Percentiles rank a stretch among this genome's conserved stretches.
These are phyloP conservation scores for Wickerhamiella sergipiensis DNA, from an alignment of 805 yeast species.

Conservation along the genomic window DNA sequence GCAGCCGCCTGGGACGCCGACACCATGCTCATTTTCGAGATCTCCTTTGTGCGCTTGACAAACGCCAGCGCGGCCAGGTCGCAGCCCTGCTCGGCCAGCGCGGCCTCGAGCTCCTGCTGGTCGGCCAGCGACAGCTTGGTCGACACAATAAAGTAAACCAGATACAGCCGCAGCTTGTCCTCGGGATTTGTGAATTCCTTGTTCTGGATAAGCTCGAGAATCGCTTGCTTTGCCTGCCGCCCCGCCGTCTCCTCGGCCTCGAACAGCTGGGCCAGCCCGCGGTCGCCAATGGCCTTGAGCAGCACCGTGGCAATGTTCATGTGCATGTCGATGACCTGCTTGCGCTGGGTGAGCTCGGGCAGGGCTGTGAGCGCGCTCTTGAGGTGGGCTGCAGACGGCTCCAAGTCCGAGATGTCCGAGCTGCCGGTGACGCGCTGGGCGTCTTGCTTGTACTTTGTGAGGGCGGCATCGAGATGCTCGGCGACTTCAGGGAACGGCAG, in stretches of 20 bases:
- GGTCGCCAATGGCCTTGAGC: constrained; percentile 70
- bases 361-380: constrained; percentile 71
- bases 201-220: constrained; percentile 39
- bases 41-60: constrained; percentile 69
- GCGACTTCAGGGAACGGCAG: constrained; percentile 98
- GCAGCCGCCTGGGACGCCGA: constrained; percentile 13
- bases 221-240: constrained; percentile 34
- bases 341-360: constrained; percentile 84
- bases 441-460: constrained; percentile 68
- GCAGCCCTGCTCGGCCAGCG: constrained; percentile 42
- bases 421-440: constrained; percentile 74
- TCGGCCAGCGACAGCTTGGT: constrained; percentile 34
- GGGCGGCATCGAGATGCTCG: constrained; percentile 80
- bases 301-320: constrained; percentile 86
- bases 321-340: constrained; percentile 84
- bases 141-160: constrained; percentile 47
- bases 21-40: constrained; percentile 36
- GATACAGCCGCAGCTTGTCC: constrained; percentile 81
- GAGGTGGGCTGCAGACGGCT: constrained; percentile 39
- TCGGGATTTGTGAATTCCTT: constrained; percentile 41
- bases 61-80: constrained; percentile 57
- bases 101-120: constrained; percentile 49
- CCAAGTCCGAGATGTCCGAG: constrained; percentile 49
- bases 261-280: constrained; percentile 77
- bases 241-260: constrained; percentile 79